phyloP scores from a whole-genome alignment of 371 early-diverging fungal genomes.

The Apophysomyces elegans region DNA sequence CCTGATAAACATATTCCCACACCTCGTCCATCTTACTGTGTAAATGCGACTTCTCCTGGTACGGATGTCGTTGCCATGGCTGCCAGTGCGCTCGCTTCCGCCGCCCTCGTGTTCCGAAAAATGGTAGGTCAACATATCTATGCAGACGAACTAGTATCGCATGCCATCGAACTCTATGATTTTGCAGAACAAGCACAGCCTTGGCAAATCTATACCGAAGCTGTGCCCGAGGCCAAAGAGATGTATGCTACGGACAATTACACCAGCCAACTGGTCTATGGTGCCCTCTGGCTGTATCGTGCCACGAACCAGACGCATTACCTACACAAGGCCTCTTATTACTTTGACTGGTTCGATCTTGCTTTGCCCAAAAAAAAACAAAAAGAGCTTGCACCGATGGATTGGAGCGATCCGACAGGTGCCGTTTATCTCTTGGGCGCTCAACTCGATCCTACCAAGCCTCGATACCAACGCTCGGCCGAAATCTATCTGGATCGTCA shows the following conservation, averaged over 20 bases:
- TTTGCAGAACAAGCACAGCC: conserved; percentile 60
- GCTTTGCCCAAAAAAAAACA: background rate
- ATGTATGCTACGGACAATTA: conserved; percentile 52
- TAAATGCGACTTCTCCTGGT: conserved; percentile 43
- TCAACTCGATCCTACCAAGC: conserved; percentile 38
- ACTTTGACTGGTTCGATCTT: conserved; percentile 45
- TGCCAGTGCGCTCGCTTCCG: conserved; percentile 56
- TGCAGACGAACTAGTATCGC: background rate
- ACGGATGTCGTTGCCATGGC: conserved; percentile 54
- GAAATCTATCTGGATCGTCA: conserved; percentile 38
- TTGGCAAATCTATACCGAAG: conserved; percentile 53
- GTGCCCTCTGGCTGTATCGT: conserved; percentile 67
- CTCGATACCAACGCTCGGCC: conserved; percentile 45
- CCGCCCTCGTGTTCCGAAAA: conserved; percentile 52
- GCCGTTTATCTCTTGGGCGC: conserved; percentile 60
- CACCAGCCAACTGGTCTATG: conserved; percentile 61
- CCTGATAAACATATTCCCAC: conserved; percentile 40
- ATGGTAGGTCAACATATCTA: conserved; percentile 37
- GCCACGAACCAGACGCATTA: conserved; percentile 50
- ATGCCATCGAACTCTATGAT: conserved; percentile 33
- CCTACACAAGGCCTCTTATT: conserved; percentile 51
- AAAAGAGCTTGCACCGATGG: conserved; percentile 28
- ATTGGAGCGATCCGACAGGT: conserved; percentile 60
- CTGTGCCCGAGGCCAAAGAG: conserved; percentile 40
- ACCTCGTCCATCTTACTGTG: conserved; percentile 46